phyloP scores from a whole-genome alignment of 2,329 filamentous ascomycete species.

The Fusarium equiseti region DNA sequence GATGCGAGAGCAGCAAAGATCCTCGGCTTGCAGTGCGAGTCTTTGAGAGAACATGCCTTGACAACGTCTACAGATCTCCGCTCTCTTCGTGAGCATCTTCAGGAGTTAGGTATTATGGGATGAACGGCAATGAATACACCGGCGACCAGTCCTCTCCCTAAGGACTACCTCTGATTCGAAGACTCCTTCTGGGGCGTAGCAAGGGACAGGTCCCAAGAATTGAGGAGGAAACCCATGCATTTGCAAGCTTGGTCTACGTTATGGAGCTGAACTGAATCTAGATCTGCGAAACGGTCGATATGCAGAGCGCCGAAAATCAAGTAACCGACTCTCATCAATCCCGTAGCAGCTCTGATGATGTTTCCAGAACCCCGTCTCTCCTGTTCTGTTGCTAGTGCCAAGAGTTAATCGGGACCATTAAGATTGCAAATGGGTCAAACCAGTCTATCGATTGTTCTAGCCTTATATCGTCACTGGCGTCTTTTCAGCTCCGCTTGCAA shows the following conservation, averaged over 20 bases:
- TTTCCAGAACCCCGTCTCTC: background rate
- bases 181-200: background rate
- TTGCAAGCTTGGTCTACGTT: background rate
- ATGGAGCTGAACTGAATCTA: constrained; percentile 56
- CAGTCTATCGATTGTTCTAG: constrained; percentile 20
- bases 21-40: constrained; percentile 47
- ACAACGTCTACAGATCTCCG: constrained; percentile 34
- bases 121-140: background rate
- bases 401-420: background rate
- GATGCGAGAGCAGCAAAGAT: constrained; percentile 40
- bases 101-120: constrained; percentile 23
- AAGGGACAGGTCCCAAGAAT: background rate
- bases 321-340: background rate
- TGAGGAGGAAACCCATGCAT: too few species aligned
- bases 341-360: background rate
- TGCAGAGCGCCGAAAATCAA: background rate
- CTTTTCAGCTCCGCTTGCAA: background rate
- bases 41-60: constrained; percentile 39
- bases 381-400: constrained; percentile 7
- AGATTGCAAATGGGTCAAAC: constrained; percentile 26
- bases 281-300: constrained; percentile 2
- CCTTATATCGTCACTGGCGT: background rate
- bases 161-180: background rate
- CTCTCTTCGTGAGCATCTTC: constrained; percentile 18
- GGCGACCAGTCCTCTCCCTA: background rate